Evolutionary conservation across 305 asterid genomes (phyloP).

Genomic region (Nicotiana rustica): DNA sequence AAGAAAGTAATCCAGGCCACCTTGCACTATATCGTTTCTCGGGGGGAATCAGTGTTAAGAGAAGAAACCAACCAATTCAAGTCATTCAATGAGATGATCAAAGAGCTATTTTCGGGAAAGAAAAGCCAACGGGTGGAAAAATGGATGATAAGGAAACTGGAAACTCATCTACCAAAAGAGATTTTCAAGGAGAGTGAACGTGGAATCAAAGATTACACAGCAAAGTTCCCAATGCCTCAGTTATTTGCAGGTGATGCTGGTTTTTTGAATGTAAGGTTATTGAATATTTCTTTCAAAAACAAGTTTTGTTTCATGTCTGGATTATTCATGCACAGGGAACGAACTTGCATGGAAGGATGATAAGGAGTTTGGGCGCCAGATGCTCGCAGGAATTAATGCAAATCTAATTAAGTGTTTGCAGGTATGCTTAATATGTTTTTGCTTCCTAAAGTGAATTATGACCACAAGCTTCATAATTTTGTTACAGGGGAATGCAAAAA

Average conservation of each 20-base stretch:
- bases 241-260: conserved; percentile 47
- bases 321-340: conserved; percentile 42
- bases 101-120: conserved; percentile 40
- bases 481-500: conserved; percentile 11
- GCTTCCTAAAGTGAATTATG: background rate
- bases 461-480: conserved; percentile 11
- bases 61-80: conserved; percentile 46
- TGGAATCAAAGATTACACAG: conserved; percentile 39
- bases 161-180: conserved; percentile 44
- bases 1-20: conserved; percentile 47
- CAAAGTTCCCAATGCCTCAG: conserved; percentile 44
- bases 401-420: conserved; percentile 49
- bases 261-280: background rate
- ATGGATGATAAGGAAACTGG: conserved; percentile 46
- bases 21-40: conserved; percentile 47
- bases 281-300: background rate
- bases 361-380: conserved; percentile 55
- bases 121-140: conserved; percentile 40
- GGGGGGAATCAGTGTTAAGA: conserved; percentile 35
- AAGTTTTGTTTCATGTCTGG: background rate
- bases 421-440: conserved; percentile 37
- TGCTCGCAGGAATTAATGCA: conserved; percentile 67
- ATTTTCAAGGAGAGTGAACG: conserved; percentile 46
- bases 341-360: conserved; percentile 55
- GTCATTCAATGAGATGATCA: conserved; percentile 54